Conservation (phyloP, 345 rosid genomes). For the Raphanus raphanistrum region DNA sequence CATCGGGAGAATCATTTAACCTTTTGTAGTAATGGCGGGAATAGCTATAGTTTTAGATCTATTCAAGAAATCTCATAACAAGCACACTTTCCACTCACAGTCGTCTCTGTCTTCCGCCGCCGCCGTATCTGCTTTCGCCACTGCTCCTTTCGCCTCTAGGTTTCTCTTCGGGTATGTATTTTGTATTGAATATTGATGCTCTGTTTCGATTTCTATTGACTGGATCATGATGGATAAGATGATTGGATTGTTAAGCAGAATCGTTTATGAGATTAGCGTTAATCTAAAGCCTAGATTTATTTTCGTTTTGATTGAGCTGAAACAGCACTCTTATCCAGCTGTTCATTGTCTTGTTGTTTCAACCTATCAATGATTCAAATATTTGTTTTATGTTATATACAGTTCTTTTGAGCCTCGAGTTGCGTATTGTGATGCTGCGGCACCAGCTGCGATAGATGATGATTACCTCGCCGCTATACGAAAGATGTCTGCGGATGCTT, state of each 20-base stretch:
- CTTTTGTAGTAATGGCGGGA: slow-evolving; percentile 66
- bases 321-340: neutral
- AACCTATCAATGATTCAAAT: slow-evolving; percentile 11
- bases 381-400: slow-evolving; percentile 26
- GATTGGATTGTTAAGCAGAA: slow-evolving; percentile 13
- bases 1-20: slow-evolving; percentile 12
- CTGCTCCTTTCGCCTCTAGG: slow-evolving; percentile 74
- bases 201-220: slow-evolving; percentile 21
- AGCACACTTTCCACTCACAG: slow-evolving; percentile 56
- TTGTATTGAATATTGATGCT: neutral
- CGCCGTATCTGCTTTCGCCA: slow-evolving; percentile 59
- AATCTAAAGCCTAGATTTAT: neutral
- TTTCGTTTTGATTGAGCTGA: neutral
- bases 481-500: slow-evolving; percentile 44
- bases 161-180: slow-evolving; percentile 72
- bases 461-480: slow-evolving; percentile 51
- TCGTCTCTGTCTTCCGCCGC: slow-evolving; percentile 53
- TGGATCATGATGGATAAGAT: slow-evolving; percentile 9
- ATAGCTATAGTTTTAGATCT: slow-evolving; percentile 77
- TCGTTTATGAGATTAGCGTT: slow-evolving; percentile 4
- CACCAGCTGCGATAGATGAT: slow-evolving; percentile 49
- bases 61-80: slow-evolving; percentile 60
- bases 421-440: slow-evolving; percentile 85
- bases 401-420: slow-evolving; percentile 59
- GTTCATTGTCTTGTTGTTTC: slow-evolving; percentile 6